These are phyloP conservation scores for Psilocybe cyanescens DNA, from an alignment of 768 basidiomycete genomes.

Conservation along the genomic window DNA sequence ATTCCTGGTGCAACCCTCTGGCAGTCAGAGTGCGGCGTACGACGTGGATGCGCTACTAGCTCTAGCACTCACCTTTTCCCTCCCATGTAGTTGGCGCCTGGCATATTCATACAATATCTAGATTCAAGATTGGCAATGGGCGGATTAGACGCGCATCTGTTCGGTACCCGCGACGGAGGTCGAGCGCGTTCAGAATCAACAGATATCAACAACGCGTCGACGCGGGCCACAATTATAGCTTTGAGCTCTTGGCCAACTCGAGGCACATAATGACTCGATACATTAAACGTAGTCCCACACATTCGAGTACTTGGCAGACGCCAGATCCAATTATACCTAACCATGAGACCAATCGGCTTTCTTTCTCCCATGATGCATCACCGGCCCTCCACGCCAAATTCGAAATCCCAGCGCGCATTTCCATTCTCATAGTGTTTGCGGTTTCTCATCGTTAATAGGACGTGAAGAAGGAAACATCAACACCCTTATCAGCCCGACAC, in stretches of 20 bases:
- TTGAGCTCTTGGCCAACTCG: neutral
- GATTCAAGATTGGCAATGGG: too few species aligned
- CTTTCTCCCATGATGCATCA: conserved; percentile 9
- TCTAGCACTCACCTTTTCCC: conserved; percentile 56
- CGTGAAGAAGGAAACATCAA: neutral
- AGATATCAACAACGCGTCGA: conserved; percentile 12
- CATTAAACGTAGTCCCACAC: neutral
- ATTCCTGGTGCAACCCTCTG: conserved; percentile 46
- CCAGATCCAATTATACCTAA: neutral
- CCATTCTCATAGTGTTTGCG: conserved; percentile 1
- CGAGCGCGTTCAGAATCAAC: neutral
- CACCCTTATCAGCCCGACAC: neutral
- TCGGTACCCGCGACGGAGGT: too few species aligned
- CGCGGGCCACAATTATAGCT: neutral
- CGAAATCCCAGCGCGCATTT: neutral
- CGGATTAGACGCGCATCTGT: too few species aligned
- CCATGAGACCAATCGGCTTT: neutral
- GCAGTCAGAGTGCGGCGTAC: neutral
- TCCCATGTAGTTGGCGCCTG: conserved; percentile 79
- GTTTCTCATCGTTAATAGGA: neutral
- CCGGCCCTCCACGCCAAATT: neutral
- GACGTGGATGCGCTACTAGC: neutral
- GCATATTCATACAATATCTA: conserved; percentile 37
- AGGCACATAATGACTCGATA: neutral
- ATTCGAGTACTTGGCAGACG: neutral